Evolutionary conservation across 1,284 basidiomycete species (phyloP).

Genomic region (Kalmanozyma brasiliensis): DNA sequence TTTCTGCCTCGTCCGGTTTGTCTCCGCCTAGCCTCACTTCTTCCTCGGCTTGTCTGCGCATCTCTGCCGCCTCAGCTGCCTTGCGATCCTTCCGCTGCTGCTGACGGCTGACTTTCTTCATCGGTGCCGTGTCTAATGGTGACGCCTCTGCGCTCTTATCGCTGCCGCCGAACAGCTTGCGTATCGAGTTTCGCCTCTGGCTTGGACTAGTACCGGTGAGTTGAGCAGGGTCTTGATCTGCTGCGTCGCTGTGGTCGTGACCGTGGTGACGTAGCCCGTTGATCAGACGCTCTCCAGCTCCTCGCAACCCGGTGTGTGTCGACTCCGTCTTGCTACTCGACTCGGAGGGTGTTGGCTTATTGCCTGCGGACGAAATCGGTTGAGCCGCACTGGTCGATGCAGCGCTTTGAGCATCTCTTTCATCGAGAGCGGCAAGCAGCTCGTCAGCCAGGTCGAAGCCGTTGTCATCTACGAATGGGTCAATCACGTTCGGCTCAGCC

Average conservation of each 20-base stretch:
- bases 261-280: constrained; percentile 30
- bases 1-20: constrained; percentile 48
- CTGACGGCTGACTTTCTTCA: constrained; percentile 48
- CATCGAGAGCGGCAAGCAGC: constrained; percentile 55
- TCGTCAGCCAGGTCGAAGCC: constrained; percentile 58
- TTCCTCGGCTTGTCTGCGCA: constrained; percentile 48
- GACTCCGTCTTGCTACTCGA: constrained; percentile 11
- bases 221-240: constrained; percentile 7
- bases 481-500: constrained; percentile 13
- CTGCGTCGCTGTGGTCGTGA: constrained; percentile 1
- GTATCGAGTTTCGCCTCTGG: constrained; percentile 15
- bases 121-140: constrained; percentile 10
- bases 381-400: background rate
- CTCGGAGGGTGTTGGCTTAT: constrained; percentile 2
- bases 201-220: constrained; percentile 11
- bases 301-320: constrained; percentile 23
- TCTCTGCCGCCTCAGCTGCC: constrained; percentile 52
- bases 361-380: background rate
- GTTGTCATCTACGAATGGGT: constrained; percentile 41
- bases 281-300: constrained; percentile 47
- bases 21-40: constrained; percentile 51
- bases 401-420: constrained; percentile 41
- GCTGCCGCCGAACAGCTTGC: constrained; percentile 40
- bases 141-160: constrained; percentile 20
- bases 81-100: constrained; percentile 55